Percentiles rank a stretch among this genome's conserved stretches.
Evolutionary conservation across 495 filamentous ascomycete genomes (phyloP).

Genomic region (Xylaria acuta): DNA sequence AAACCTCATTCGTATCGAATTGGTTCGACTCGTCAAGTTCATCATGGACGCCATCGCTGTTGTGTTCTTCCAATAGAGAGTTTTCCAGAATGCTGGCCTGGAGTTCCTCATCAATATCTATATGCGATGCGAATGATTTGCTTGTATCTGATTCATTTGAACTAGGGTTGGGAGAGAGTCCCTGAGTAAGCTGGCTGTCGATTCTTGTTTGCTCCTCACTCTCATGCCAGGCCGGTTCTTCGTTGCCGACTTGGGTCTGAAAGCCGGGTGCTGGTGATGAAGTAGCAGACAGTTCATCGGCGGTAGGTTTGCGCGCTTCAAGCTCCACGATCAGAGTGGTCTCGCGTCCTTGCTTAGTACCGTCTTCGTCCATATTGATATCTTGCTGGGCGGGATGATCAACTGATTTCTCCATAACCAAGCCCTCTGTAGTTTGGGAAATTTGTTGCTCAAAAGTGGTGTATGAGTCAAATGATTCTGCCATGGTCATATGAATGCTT

Average conservation of each 20-base stretch:
- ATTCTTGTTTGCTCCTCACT: slow-evolving; percentile 4
- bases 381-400: background rate
- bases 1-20: background rate
- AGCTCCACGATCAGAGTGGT: background rate
- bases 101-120: slow-evolving; percentile 40
- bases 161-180: background rate
- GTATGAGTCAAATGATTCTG: slow-evolving; percentile 4
- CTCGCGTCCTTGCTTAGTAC: background rate
- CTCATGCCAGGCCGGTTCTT: slow-evolving; percentile 22
- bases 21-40: slow-evolving; percentile 11
- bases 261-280: slow-evolving; percentile 31
- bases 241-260: slow-evolving; percentile 31
- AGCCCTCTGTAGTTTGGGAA: background rate
- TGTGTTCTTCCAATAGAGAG: slow-evolving; percentile 27
- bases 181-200: background rate
- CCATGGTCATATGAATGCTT: background rate
- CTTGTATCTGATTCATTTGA: slow-evolving; percentile 16
- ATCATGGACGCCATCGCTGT: background rate
- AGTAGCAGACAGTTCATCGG: background rate
- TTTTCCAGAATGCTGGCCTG: slow-evolving; percentile 37
- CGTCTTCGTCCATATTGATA: background rate
- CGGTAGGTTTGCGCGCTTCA: slow-evolving; percentile 10
- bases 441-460: background rate
- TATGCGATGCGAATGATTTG: slow-evolving; percentile 33
- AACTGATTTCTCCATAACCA: slow-evolving; percentile 1